phyloP scores from a whole-genome alignment of 176 grass and related monocot genomes.

The Triticum timopheevii region DNA sequence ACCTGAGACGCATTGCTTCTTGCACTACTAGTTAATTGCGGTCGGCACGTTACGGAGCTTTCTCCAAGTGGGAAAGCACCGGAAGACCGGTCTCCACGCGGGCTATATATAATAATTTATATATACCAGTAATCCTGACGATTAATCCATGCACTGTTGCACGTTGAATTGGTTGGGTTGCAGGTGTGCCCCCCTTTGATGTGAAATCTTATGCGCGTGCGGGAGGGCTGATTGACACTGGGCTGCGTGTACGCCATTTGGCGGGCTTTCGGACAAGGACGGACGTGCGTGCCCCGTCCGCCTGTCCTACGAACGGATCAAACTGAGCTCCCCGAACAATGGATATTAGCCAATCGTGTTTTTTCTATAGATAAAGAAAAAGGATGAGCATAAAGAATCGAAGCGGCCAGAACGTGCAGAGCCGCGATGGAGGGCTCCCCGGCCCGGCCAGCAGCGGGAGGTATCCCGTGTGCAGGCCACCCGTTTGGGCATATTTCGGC shows the following conservation, averaged over 20 bases:
- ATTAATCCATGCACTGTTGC: not conserved
- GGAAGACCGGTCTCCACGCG: not conserved
- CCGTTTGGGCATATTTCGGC: too few relatives aligned
- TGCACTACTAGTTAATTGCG: not conserved
- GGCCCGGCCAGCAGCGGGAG: too few relatives aligned
- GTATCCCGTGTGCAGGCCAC: too few relatives aligned
- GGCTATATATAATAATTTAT: not conserved
- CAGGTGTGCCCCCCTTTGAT: not conserved
- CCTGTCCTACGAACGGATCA: conserved; percentile 3
- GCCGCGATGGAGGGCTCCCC: not conserved
- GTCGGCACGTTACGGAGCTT: not conserved
- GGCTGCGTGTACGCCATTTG: conserved; percentile 22
- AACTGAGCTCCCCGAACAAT: not conserved
- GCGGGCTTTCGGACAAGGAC: conserved; percentile 26
- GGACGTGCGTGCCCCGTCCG: not conserved
- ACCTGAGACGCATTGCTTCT: not conserved
- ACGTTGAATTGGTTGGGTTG: not conserved
- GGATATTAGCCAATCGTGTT: not conserved
- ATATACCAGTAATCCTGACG: not conserved
- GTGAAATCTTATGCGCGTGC: conserved; percentile 11
- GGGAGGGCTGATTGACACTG: too few relatives aligned
- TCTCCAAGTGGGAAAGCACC: conserved; percentile 42
- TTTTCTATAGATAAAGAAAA: not conserved
- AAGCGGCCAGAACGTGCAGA: not conserved
- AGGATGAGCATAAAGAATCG: not conserved